phyloP scores from a whole-genome alignment of 345 rosid species.

The Syzygium jambos region DNA sequence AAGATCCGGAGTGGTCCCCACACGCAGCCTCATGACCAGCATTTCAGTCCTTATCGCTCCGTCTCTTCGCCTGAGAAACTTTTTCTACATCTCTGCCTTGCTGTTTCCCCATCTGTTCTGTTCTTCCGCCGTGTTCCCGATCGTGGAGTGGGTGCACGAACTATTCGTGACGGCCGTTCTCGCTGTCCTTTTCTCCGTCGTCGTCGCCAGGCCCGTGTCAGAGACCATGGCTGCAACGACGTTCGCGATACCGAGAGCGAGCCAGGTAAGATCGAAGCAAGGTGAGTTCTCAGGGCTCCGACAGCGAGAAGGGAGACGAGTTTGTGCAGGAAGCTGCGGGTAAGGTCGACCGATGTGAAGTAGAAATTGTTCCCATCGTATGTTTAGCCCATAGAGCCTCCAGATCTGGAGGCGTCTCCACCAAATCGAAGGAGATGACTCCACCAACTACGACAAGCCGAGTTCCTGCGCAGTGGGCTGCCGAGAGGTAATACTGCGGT shows the following conservation, averaged over 20 bases:
- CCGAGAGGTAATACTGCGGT: neutral
- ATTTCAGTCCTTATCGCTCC: neutral
- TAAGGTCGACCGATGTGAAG: neutral
- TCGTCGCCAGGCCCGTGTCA: slow-evolving; percentile 56
- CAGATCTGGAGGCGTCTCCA: too few species aligned
- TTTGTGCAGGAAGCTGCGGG: neutral
- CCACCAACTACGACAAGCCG: rapidly evolving
- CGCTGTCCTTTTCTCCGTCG: slow-evolving; percentile 48
- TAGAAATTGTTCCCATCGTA: neutral
- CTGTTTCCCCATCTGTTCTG: too few species aligned
- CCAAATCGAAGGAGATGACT: neutral
- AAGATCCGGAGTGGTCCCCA: neutral
- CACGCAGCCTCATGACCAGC: neutral
- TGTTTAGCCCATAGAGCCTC: too few species aligned
- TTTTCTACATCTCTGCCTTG: neutral
- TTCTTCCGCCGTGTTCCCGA: neutral
- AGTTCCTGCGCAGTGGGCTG: neutral
- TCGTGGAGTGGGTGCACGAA: slow-evolving; percentile 59
- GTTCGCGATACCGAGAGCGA: slow-evolving; percentile 1
- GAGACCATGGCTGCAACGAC: slow-evolving; percentile 6
- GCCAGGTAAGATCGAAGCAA: slow-evolving; percentile 17
- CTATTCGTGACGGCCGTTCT: slow-evolving; percentile 45
- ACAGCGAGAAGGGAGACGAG: slow-evolving; percentile 7
- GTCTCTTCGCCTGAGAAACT: too few species aligned
- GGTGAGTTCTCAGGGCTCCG: slow-evolving; percentile 16